Evolutionary conservation across 1,139 yeast genomes (phyloP).

Genomic region (Yamadazyma taylorii): DNA sequence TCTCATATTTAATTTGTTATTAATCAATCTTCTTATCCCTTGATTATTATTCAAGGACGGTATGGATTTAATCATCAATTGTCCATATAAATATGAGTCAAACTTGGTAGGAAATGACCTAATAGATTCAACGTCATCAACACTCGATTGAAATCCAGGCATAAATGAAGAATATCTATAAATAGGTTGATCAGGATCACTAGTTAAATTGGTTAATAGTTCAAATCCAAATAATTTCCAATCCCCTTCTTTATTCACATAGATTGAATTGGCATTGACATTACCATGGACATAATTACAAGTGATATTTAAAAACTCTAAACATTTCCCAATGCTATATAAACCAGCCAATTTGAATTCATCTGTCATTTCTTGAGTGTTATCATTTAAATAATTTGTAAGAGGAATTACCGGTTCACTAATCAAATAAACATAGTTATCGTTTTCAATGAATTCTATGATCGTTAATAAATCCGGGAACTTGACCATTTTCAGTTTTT

Average conservation of each 20-base stretch:
- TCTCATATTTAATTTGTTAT: conserved; percentile 37
- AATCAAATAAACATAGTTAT: conserved; percentile 60
- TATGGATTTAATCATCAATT: conserved; percentile 34
- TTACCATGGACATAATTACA: conserved; percentile 70
- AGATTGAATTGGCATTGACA: conserved; percentile 56
- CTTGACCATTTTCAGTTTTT: conserved; percentile 64
- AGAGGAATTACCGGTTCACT: conserved; percentile 80
- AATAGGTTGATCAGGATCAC: conserved; percentile 52
- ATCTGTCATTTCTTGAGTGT: conserved; percentile 22
- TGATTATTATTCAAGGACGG: conserved; percentile 7
- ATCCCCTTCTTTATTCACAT: conserved; percentile 66
- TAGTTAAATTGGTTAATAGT: conserved; percentile 51
- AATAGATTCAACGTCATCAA: conserved; percentile 46
- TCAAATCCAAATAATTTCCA: conserved; percentile 90
- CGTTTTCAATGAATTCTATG: conserved; percentile 70
- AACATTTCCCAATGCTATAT: conserved; percentile 52
- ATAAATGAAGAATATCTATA: conserved; percentile 28
- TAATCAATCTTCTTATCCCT: conserved; percentile 21
- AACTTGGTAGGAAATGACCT: conserved; percentile 42
- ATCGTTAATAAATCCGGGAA: conserved; percentile 77
- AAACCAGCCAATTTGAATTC: conserved; percentile 58
- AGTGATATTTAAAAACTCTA: conserved; percentile 62
- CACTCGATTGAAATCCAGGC: conserved; percentile 8
- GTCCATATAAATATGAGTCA: conserved; percentile 68
- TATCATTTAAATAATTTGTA: conserved; percentile 27